phyloP scores from a whole-genome alignment of 1,284 basidiomycete species.

The Coniferiporia sulphurascens region DNA sequence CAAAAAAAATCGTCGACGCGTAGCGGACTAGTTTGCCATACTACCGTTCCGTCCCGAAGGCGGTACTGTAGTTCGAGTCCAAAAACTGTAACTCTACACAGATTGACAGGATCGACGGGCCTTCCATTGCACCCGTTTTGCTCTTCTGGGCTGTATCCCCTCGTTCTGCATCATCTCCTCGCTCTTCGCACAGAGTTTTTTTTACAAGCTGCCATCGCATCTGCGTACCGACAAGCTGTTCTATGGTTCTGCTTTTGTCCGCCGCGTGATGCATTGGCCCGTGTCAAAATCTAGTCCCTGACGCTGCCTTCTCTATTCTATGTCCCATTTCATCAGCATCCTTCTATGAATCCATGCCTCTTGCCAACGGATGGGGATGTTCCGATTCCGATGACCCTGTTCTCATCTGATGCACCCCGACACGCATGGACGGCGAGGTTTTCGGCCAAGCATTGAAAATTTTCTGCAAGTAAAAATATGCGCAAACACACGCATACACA shows the following conservation, averaged over 20 bases:
- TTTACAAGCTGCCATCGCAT: too few species aligned
- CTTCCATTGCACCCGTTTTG: background rate
- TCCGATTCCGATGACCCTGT: background rate
- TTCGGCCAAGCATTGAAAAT: background rate
- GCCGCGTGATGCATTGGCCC: background rate
- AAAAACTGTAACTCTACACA: background rate
- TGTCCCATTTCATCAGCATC: background rate
- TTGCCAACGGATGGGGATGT: background rate
- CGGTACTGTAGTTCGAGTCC: background rate
- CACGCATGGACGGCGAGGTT: background rate
- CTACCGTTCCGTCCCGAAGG: background rate
- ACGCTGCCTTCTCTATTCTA: slow-evolving; percentile 3
- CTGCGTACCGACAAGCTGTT: too few species aligned
- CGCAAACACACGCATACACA: background rate
- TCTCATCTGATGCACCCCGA: slow-evolving; percentile 1
- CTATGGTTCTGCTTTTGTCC: background rate
- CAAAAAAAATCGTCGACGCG: too few species aligned
- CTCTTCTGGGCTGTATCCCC: background rate
- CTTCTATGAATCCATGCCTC: background rate
- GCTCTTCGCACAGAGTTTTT: too few species aligned
- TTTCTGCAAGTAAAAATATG: background rate
- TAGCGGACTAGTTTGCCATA: too few species aligned
- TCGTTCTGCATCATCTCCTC: too few species aligned
- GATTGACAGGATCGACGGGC: background rate
- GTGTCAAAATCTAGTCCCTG: background rate